Base-by-base conservation (phyloP, 2,329 filamentous ascomycete species). In the Rutstroemia sydowiana region DNA sequence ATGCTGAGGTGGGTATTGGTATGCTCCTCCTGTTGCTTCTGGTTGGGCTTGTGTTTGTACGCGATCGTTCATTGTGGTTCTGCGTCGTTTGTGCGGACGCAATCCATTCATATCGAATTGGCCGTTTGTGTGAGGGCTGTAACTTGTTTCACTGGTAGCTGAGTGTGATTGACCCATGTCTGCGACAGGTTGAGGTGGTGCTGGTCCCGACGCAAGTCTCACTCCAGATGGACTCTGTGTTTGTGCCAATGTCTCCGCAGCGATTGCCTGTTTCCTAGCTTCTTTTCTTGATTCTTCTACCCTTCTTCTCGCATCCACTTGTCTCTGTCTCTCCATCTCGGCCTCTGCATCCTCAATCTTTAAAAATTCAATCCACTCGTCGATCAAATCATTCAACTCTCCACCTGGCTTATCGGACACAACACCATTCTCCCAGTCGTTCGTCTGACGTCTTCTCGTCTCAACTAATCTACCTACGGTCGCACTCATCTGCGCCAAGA, bases 401-500 rank as follows among this genome's bases (percentile, higher is more conserved):
- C 63, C 63, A 7, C 55, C 61, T 20, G 64, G 63, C 48, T 65
- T 66, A 21, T 59, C 53, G 5, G 62, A 55, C 48, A 63, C 61
- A 3, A 63, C 50, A n/a, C 62, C 63, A 57, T 58, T 59, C 44
- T 66, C 63, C 63, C 63, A 66, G 54, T 66, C 64, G 9, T 61
- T 54, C 11, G 65, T 59, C 41, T 65, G 63, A 41, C 64, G 54
- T 41, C 64, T 57, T 31, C 64, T 57, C 11, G 53, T 51, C 48
- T 66, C 64, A 40, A 65, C 63, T 39, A 66, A 56, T 56, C 64
- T 56, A 30, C 59, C 64, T 8, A 66, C 64, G 4, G 64, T 65
- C 39, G 64, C 64, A 51, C 63, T 65, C 64, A 66, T 66, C 52
- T 66, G 64, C 9, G 64, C 64, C 3, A 66, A 44, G 5, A 65